Evolutionary conservation across 768 basidiomycete species (phyloP), one percentile per base, ranked within the genome.

Genomic region (Boletus rubroflammeus): DNA sequence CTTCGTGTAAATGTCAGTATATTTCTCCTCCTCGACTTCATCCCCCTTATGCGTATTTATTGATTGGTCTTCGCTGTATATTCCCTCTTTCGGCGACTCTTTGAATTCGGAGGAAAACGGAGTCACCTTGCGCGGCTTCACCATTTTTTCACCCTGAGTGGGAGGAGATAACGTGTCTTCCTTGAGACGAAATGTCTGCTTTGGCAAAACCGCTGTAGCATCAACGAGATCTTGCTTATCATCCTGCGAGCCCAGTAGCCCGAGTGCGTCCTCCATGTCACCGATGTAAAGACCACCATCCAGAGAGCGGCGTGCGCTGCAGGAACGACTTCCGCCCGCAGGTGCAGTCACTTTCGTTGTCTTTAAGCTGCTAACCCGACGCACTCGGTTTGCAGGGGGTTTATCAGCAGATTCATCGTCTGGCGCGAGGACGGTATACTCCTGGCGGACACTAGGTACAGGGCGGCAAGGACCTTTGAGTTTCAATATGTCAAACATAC

Each of bases 401-500:
- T 42, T 46, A 17, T 41, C 35, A n/a, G 11, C 45, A 14, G 38
- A 26, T 11, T 54, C 53, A 29, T 47, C 55, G 2, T 28, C 47
- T 6, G 34, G 40, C 4, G 17, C 15, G 17, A 61, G 29, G 31
- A 28, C 34, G 3, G 36, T 11, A 31, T 61, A 53, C 19, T 50
- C 42, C 17, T 43, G 39, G 34, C 14, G 42, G 15, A n/a, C 19
- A 19, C 23, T 54, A 14, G 50, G 49, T 13, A 28, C 36, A n/a
- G 38, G 25, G 3, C 23, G 61, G n/a, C 46, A 34, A 38, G 50
- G 36, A 26, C 40, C 39, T 21, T 42, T 61, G 26, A 63, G 55
- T 42, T 49, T 63, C 46, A 70, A 43, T 9, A 68, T 53, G 42
- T 62, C 58, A 26, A 68, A 58, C 58, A 62, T 60, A 56, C 58